Conservation (phyloP, 352 stramenopile genomes). For the Globisporangium middletonii region DNA sequence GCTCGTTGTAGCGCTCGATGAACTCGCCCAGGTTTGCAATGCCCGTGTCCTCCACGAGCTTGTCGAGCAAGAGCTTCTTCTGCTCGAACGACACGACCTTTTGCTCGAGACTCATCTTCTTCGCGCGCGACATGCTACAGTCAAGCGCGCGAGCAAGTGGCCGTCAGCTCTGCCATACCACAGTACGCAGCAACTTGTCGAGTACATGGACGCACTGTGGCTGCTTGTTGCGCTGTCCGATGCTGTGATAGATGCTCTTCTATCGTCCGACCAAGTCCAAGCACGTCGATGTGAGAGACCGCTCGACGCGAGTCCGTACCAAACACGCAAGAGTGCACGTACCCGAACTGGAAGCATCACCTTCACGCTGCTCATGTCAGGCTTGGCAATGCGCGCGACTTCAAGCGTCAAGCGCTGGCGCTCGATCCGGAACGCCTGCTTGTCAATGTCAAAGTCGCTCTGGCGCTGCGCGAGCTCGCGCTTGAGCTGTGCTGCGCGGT, state of each 20-base stretch:
- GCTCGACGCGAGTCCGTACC: not conserved
- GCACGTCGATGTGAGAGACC: not conserved
- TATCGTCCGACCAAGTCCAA: not conserved
- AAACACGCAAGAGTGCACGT: not conserved
- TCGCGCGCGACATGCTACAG: slow-evolving; percentile 28
- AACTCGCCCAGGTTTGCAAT: slow-evolving; percentile 56
- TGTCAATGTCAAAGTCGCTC: slow-evolving; percentile 38
- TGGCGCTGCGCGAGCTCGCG: slow-evolving; percentile 34
- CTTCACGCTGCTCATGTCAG: slow-evolving; percentile 30
- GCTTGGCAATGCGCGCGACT: slow-evolving; percentile 36
- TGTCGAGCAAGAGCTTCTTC: slow-evolving; percentile 59
- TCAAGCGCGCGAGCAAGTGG: not conserved
- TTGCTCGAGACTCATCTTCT: slow-evolving; percentile 52
- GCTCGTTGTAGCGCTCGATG: slow-evolving; percentile 54
- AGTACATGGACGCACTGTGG: slow-evolving; percentile 16
- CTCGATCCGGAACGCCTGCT: slow-evolving; percentile 42
- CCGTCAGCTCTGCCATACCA: not conserved
- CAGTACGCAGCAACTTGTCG: not conserved
- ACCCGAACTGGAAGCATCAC: slow-evolving; percentile 22
- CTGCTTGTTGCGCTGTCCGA: slow-evolving; percentile 33
- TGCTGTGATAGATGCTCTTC: slow-evolving; percentile 31
- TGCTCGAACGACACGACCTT: slow-evolving; percentile 67
- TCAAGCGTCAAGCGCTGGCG: slow-evolving; percentile 37
- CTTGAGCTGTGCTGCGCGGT: slow-evolving; percentile 23
- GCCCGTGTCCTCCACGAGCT: slow-evolving; percentile 41